Percentiles rank a stretch among this genome's conserved stretches.
These are phyloP conservation scores for Pittosporum tobira DNA, from an alignment of 129 eudicot genomes.

Conservation along the genomic window DNA sequence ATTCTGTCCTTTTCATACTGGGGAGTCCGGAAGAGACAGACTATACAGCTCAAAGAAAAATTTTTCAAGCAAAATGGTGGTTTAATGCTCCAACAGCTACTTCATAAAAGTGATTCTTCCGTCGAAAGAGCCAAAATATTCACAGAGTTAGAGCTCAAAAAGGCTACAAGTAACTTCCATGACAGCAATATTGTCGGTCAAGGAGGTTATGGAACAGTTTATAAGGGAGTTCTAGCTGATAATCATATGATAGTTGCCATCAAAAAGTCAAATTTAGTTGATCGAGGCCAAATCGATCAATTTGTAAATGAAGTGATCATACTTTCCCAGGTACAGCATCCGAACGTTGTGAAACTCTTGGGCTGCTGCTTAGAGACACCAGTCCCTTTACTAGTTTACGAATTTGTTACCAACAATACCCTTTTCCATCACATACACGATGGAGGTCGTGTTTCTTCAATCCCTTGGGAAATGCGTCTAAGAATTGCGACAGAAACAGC, in stretches of 20 bases:
- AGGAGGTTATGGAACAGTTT: slow-evolving; percentile 1
- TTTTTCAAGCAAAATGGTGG: slow-evolving; percentile 7
- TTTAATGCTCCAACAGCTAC: background rate
- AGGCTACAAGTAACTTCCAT: background rate
- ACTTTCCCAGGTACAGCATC: background rate
- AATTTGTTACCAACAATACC: background rate
- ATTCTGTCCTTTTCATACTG: too few relatives aligned
- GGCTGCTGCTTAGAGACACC: background rate
- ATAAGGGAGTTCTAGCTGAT: background rate
- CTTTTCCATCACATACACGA: background rate
- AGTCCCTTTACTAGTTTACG: background rate
- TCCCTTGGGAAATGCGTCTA: background rate
- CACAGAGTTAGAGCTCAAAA: background rate
- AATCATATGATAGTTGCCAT: background rate
- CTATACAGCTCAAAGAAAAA: background rate
- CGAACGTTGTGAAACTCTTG: background rate
- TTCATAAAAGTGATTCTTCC: background rate
- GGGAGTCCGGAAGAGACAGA: background rate
- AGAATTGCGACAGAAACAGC: background rate
- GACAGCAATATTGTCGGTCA: background rate
- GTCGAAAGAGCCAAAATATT: background rate
- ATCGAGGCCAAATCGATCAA: background rate
- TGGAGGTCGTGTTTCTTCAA: background rate
- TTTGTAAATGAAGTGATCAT: slow-evolving; percentile 1
- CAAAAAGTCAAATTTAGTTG: background rate